A percentile compares a stretch with the other conserved stretches of the same genome.
Conservation (phyloP, 805 yeast species). For the Kodamaea restingae region DNA sequence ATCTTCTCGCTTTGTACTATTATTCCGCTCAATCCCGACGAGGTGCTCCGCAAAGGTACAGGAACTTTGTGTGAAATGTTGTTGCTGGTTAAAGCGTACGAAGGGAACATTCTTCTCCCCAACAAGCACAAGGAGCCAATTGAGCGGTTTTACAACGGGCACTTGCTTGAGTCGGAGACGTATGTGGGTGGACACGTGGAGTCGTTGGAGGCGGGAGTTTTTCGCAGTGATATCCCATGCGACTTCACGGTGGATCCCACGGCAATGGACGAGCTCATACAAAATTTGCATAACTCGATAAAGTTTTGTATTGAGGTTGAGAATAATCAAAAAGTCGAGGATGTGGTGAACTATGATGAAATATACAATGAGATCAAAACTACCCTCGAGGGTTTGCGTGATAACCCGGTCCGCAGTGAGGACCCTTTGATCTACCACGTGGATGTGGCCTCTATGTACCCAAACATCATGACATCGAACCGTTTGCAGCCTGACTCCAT, state of each 20-base stretch:
- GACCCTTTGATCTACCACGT: constrained; percentile 91
- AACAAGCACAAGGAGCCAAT: constrained; percentile 91
- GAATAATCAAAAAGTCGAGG: constrained; percentile 64
- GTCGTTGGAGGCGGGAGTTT: constrained; percentile 96
- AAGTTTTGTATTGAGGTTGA: constrained; percentile 83
- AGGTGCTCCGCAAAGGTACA: constrained; percentile 92
- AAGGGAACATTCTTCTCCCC: constrained; percentile 72
- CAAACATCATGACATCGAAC: constrained; percentile 96
- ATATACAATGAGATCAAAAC: constrained; percentile 55
- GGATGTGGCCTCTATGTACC: constrained; percentile 99
- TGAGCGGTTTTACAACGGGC: constrained; percentile 95
- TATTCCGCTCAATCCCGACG: constrained; percentile 95
- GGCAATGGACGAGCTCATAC: constrained; percentile 74
- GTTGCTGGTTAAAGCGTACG: constrained; percentile 92
- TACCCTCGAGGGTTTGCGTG: constrained; percentile 54
- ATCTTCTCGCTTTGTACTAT: constrained; percentile 93
- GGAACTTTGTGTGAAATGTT: constrained; percentile 99
- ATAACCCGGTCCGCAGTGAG: constrained; percentile 64
- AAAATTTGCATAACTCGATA: constrained; percentile 70
- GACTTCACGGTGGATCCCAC: constrained; percentile 76
- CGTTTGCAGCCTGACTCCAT: constrained; percentile 97
- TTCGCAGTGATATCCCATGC: constrained; percentile 77
- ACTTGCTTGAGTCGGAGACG: constrained; percentile 88
- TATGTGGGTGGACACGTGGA: constrained; percentile 99
- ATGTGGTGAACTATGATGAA: constrained; percentile 77